A percentile compares a stretch with the other conserved stretches of the same genome.
Conservation (phyloP, 495 filamentous ascomycete species). For the Baudoinia panamericana region DNA sequence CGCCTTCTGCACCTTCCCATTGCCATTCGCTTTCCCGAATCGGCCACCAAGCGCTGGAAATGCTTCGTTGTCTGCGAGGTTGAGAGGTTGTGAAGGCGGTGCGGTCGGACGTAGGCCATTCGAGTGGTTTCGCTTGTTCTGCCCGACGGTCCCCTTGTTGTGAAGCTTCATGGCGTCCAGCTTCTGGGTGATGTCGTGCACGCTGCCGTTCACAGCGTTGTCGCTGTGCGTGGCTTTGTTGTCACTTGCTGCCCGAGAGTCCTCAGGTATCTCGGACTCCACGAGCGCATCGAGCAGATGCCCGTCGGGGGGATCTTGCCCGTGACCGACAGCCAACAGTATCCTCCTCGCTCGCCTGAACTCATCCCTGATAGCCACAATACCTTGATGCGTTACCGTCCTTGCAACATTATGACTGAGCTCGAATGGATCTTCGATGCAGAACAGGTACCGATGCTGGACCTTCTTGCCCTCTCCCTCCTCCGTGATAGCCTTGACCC, state of each 20-base stretch:
- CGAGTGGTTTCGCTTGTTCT: not conserved
- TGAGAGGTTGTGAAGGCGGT: not conserved
- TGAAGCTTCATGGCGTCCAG: no score
- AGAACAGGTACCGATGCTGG: slow-evolving; percentile 65
- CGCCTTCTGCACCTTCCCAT: not conserved
- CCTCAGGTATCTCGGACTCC: slow-evolving; percentile 12
- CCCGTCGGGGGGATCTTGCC: slow-evolving; percentile 17
- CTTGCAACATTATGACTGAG: slow-evolving; percentile 68
- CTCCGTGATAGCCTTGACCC: slow-evolving; percentile 55
- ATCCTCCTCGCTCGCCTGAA: slow-evolving; percentile 60
- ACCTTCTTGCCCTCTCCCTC: slow-evolving; percentile 42
- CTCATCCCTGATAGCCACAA: slow-evolving; percentile 64
- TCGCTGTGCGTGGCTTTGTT: not conserved
- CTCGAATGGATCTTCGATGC: slow-evolving; percentile 83
- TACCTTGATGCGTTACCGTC: slow-evolving; percentile 63
- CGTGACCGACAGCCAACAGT: slow-evolving; percentile 32
- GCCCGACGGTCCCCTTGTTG: no score
- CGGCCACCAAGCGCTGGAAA: slow-evolving; percentile 11
- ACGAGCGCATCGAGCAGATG: slow-evolving; percentile 26
- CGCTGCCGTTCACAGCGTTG: not conserved
- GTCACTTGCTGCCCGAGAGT: not conserved
- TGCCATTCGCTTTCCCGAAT: not conserved
- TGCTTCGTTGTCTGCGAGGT: slow-evolving; percentile 8
- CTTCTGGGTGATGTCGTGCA: no score
- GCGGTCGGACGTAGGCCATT: not conserved